Percentiles rank a stretch among this genome's conserved stretches.
Conservation (phyloP, 129 eudicot genomes). For the Lactuca sativa region DNA sequence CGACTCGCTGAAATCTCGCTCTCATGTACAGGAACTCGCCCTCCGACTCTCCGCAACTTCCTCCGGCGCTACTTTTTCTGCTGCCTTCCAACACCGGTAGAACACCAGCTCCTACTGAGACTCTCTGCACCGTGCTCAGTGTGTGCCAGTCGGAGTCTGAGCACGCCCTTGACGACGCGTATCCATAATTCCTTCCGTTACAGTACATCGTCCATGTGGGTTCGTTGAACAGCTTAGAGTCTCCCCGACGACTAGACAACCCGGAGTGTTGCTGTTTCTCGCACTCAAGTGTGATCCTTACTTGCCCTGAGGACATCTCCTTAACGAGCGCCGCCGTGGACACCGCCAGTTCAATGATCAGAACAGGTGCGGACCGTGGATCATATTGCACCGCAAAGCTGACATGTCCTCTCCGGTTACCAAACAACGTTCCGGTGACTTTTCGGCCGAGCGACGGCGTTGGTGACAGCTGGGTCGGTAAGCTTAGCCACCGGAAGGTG, state of each 20-base stretch:
- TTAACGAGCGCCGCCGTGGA: constrained; percentile 73
- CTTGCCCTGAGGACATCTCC: constrained; percentile 91
- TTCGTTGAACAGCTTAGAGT: constrained; percentile 42
- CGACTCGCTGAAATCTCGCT: constrained; percentile 85
- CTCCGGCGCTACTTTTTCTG: constrained; percentile 19
- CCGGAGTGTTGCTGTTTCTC: constrained; percentile 36
- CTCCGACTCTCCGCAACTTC: constrained; percentile 31
- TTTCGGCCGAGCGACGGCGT: constrained; percentile 69
- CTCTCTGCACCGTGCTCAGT: constrained; percentile 67
- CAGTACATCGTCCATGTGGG: constrained; percentile 87
- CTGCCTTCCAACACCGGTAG: constrained; percentile 75
- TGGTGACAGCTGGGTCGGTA: constrained; percentile 38
- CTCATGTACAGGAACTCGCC: constrained; percentile 95
- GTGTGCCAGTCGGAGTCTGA: constrained; percentile 73
- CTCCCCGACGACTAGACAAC: constrained; percentile 16
- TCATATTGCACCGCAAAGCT: constrained; percentile 81
- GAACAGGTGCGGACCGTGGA: constrained; percentile 54
- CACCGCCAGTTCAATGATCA: constrained; percentile 63
- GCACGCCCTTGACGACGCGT: constrained; percentile 64
- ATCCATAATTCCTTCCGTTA: constrained; percentile 80
- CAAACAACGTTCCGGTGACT: constrained; percentile 94
- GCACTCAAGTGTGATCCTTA: constrained; percentile 86
- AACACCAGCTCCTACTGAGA: constrained; percentile 93
- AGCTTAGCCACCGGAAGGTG: constrained; percentile 39
- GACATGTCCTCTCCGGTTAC: constrained; percentile 85